Evolutionary conservation across 1,284 basidiomycete species (phyloP).

Genomic region (Leucoagaricus sp.): DNA sequence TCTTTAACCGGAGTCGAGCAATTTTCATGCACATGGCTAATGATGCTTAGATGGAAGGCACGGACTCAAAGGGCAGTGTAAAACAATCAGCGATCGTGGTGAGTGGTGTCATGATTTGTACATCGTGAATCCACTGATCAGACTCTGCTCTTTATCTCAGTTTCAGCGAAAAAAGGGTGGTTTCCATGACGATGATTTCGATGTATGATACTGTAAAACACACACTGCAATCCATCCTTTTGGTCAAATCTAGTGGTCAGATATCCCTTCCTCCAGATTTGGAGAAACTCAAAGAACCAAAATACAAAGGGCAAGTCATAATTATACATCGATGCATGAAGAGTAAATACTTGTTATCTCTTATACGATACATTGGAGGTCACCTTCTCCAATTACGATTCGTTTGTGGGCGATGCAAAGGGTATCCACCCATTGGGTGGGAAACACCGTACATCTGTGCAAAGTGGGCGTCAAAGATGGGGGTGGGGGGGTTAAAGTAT

Average conservation of each 20-base stretch:
- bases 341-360: too few relatives aligned
- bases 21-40: too few relatives aligned
- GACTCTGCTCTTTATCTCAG: constrained; percentile 36
- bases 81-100: constrained; percentile 73
- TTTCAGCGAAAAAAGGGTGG: constrained; percentile 75
- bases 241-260: too few relatives aligned
- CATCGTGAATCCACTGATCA: neutral
- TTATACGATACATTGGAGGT: neutral
- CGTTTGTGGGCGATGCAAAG: constrained; percentile 5
- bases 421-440: constrained; percentile 11
- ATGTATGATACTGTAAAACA: constrained; percentile 56
- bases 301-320: too few relatives aligned
- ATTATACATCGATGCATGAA: too few relatives aligned
- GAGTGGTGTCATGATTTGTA: constrained; percentile 31
- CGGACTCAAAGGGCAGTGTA: constrained; percentile 68
- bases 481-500: constrained; percentile 6
- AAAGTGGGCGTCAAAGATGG: constrained; percentile 8
- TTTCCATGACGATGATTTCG: constrained; percentile 74
- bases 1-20: too few relatives aligned
- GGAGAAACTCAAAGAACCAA: too few relatives aligned
- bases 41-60: constrained; percentile 6
- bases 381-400: constrained; percentile 15
- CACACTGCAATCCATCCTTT: too few relatives aligned
- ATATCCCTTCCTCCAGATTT: too few relatives aligned
- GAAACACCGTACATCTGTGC: constrained; percentile 7